Percentiles rank a stretch among this genome's conserved stretches.
phyloP scores from a whole-genome alignment of 768 basidiomycete genomes.

The Lactifluus volemus region DNA sequence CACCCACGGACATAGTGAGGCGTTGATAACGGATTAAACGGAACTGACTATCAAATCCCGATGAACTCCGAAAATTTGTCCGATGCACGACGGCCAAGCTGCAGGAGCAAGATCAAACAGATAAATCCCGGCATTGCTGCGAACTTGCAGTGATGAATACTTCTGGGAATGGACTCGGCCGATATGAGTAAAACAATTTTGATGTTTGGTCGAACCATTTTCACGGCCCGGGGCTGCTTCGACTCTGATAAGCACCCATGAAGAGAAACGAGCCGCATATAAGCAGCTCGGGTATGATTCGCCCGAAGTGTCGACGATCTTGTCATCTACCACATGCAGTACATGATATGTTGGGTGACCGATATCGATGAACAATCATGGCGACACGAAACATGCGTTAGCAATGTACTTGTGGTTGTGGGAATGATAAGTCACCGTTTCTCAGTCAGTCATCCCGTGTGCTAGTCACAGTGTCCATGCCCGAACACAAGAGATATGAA shows the following conservation, averaged over 20 bases:
- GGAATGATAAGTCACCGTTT: neutral
- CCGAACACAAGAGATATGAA: neutral
- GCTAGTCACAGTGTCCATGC: no score
- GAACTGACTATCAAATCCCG: slow-evolving; percentile 9
- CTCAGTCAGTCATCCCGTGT: neutral
- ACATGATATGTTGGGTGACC: neutral
- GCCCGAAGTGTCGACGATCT: neutral
- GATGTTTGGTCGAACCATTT: slow-evolving; percentile 7
- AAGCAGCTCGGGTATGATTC: neutral
- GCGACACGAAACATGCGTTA: neutral
- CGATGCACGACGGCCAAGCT: slow-evolving; percentile 7
- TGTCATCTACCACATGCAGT: neutral
- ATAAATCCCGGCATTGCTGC: slow-evolving; percentile 17
- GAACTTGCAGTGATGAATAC: slow-evolving; percentile 2
- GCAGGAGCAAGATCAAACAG: slow-evolving; percentile 19
- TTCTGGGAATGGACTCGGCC: neutral
- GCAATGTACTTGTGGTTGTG: no score
- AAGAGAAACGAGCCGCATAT: neutral
- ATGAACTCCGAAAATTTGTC: slow-evolving; percentile 12
- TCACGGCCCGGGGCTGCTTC: neutral
- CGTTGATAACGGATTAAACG: slow-evolving; percentile 6
- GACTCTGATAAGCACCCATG: neutral
- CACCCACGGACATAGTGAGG: slow-evolving; percentile 12
- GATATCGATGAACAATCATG: neutral
- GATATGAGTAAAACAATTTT: slow-evolving; percentile 1